Evolutionary conservation across 2,329 filamentous ascomycete species (phyloP).

Genomic region (Neopestalotiopsis sp.): DNA sequence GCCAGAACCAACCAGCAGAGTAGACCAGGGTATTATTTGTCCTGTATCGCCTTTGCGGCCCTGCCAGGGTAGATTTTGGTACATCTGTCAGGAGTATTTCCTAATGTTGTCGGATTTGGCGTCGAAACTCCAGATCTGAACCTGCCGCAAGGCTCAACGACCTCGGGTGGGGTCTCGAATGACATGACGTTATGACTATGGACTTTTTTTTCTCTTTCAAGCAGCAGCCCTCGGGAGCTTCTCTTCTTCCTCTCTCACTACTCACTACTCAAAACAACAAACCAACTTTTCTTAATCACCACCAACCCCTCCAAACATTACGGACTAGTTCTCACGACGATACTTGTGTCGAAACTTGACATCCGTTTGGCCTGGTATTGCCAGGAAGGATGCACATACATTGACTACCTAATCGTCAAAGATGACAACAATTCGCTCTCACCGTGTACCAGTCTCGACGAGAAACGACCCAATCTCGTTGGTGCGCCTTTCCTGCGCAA

Average conservation of each 20-base stretch:
- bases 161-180: constrained; percentile 46
- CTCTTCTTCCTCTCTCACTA: constrained; percentile 30
- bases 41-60: constrained; percentile 16
- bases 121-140: constrained; percentile 60
- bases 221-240: constrained; percentile 25
- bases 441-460: constrained; percentile 6
- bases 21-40: constrained; percentile 37
- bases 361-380: not conserved
- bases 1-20: constrained; percentile 69
- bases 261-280: constrained; percentile 15
- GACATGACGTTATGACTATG: constrained; percentile 49
- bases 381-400: not conserved
- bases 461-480: constrained; percentile 24
- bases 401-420: not conserved
- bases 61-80: constrained; percentile 35
- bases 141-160: constrained; percentile 65
- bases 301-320: constrained; percentile 14
- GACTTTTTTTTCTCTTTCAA: constrained; percentile 28
- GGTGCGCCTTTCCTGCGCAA: constrained; percentile 5
- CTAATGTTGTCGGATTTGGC: constrained; percentile 55
- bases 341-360: not conserved
- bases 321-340: not conserved
- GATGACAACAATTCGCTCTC: not conserved
- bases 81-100: constrained; percentile 40
- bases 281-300: constrained; percentile 31